phyloP scores from a whole-genome alignment of 495 filamentous ascomycete species.

The Penicillium chermesinum region DNA sequence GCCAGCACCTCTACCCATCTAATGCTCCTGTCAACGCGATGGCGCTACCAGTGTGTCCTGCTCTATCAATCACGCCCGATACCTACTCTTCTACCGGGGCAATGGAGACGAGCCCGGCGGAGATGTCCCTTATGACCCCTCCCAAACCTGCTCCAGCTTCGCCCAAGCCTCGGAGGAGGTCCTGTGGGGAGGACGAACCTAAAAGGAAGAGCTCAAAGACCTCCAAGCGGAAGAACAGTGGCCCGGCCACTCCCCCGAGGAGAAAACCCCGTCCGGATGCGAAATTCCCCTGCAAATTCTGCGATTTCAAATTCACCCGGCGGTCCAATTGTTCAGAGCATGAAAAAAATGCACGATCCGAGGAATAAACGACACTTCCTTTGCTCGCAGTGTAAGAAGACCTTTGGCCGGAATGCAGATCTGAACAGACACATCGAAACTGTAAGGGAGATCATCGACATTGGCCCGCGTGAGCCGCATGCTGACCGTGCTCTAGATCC shows the following conservation, averaged over 20 bases:
- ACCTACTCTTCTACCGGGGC: background rate
- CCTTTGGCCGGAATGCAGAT: slow-evolving; percentile 68
- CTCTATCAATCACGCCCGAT: background rate
- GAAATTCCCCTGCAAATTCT: slow-evolving; percentile 69
- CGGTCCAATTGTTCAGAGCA: slow-evolving; percentile 91
- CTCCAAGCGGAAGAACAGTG: background rate
- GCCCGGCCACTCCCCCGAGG: background rate
- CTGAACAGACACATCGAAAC: slow-evolving; percentile 76
- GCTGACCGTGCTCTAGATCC: slow-evolving; percentile 12
- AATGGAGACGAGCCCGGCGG: background rate
- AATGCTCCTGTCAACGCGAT: background rate
- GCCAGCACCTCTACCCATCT: background rate
- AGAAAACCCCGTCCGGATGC: slow-evolving; percentile 10
- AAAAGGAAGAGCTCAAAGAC: background rate
- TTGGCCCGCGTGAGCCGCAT: background rate
- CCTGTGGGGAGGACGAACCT: background rate
- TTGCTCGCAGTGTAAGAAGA: slow-evolving; percentile 54
- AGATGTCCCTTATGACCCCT: background rate
- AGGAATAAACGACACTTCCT: slow-evolving; percentile 61
- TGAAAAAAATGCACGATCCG: slow-evolving; percentile 83
- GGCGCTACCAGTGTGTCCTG: background rate
- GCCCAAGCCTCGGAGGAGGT: background rate
- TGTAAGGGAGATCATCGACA: slow-evolving; percentile 45
- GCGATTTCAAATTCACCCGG: slow-evolving; percentile 75
- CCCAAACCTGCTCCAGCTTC: background rate